Percentiles rank a stretch among this genome's conserved stretches.
phyloP scores from a whole-genome alignment of 1,139 yeast species.

The Zygotorulaspora mrakii region DNA sequence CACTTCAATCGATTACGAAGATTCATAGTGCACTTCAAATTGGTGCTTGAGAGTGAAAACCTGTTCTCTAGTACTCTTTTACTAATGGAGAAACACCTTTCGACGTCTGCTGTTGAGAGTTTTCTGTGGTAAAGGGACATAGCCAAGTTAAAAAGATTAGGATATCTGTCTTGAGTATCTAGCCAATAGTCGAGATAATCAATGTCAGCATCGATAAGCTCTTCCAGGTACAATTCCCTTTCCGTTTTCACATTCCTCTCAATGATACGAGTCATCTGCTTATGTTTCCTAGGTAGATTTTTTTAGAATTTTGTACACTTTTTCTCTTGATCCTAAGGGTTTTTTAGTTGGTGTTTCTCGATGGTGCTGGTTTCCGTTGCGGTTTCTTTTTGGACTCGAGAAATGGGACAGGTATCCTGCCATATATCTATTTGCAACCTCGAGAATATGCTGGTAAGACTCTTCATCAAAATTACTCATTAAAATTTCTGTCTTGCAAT shows the following conservation, averaged over 20 bases:
- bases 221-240: slow-evolving; percentile 17
- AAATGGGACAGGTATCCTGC: slow-evolving; percentile 1
- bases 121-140: slow-evolving; percentile 14
- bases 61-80: slow-evolving; percentile 13
- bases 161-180: slow-evolving; percentile 13
- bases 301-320: slow-evolving; percentile 2
- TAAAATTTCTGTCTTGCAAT: slow-evolving; percentile 12
- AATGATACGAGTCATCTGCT: slow-evolving; percentile 2
- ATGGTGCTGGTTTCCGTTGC: background rate
- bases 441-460: slow-evolving; percentile 3
- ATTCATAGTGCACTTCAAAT: slow-evolving; percentile 15
- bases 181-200: slow-evolving; percentile 16
- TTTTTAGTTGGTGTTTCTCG: background rate
- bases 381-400: background rate
- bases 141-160: slow-evolving; percentile 13
- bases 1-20: slow-evolving; percentile 15
- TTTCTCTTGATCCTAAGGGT: background rate
- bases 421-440: slow-evolving; percentile 1
- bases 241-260: slow-evolving; percentile 8
- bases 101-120: slow-evolving; percentile 15
- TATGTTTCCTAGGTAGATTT: slow-evolving; percentile 1
- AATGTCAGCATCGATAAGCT: slow-evolving; percentile 10
- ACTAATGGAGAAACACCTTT: slow-evolving; percentile 14
- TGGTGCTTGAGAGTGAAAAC: slow-evolving; percentile 13
- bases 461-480: slow-evolving; percentile 8